Percentiles rank a stretch among this genome's conserved stretches.
Evolutionary conservation across 371 early-diverging fungal species (phyloP).

Genomic region (Sporodiniella umbellata): DNA sequence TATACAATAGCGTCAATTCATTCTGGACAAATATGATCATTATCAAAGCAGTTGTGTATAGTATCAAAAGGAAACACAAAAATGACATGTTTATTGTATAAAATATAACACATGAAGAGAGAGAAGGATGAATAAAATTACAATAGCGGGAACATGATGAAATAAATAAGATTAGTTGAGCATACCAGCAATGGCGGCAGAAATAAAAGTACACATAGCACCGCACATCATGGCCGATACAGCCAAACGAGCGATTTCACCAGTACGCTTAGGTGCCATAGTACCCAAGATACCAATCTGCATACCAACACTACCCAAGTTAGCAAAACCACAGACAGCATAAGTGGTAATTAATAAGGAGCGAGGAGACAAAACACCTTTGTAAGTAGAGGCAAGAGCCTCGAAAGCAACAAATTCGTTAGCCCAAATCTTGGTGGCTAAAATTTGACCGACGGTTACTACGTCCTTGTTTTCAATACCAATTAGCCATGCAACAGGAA

Average conservation of each 20-base stretch:
- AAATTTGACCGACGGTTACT: slow-evolving; percentile 64
- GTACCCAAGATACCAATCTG: slow-evolving; percentile 80
- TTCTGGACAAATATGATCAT: no score
- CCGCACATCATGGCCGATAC: slow-evolving; percentile 83
- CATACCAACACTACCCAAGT: slow-evolving; percentile 85
- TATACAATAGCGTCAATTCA: no score
- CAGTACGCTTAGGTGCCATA: slow-evolving; percentile 77
- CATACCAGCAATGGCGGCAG: slow-evolving; percentile 84
- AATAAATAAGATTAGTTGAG: slow-evolving; percentile 28
- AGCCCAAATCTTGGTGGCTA: slow-evolving; percentile 85
- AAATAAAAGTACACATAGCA: slow-evolving; percentile 77
- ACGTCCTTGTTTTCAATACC: slow-evolving; percentile 69
- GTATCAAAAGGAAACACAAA: no score
- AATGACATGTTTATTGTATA: no score
- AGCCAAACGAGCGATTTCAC: slow-evolving; percentile 73
- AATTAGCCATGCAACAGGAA: slow-evolving; percentile 81
- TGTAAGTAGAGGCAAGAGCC: slow-evolving; percentile 33
- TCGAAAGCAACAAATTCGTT: slow-evolving; percentile 91
- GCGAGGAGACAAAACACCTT: slow-evolving; percentile 35
- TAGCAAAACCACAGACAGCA: slow-evolving; percentile 89
- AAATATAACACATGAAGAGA: neutral
- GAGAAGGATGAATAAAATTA: neutral
- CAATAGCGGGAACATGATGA: neutral
- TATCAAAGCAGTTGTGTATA: no score
- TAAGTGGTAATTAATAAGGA: slow-evolving; percentile 63